Percentiles rank a stretch among this genome's conserved stretches.
Conservation (phyloP, 495 filamentous ascomycete species). For the Xeromyces bisporus region DNA sequence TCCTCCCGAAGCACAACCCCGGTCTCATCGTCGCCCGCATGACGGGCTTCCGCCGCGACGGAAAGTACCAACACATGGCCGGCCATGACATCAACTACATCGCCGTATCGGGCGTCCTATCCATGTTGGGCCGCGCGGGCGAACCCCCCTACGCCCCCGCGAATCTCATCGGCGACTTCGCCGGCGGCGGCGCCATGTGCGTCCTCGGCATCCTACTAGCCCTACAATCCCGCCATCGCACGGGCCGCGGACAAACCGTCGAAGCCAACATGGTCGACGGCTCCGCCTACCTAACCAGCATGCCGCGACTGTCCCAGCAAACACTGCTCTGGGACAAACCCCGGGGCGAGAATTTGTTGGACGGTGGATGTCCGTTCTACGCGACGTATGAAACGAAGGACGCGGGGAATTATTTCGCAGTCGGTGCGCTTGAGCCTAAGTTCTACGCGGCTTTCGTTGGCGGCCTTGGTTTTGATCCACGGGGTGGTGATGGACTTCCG, state of each 20-base stretch:
- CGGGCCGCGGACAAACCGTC: slow-evolving; percentile 67
- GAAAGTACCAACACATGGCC: slow-evolving; percentile 71
- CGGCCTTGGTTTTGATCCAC: slow-evolving; percentile 40
- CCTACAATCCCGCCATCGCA: slow-evolving; percentile 22
- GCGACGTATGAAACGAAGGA: slow-evolving; percentile 75
- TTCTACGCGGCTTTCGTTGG: slow-evolving; percentile 57
- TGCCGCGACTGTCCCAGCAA: slow-evolving; percentile 47
- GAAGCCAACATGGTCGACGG: slow-evolving; percentile 97
- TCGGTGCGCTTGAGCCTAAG: slow-evolving; percentile 74
- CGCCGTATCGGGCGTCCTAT: slow-evolving; percentile 65
- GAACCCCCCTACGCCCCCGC: slow-evolving; percentile 60
- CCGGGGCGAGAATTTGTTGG: slow-evolving; percentile 62
- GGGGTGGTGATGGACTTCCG: slow-evolving; percentile 38
- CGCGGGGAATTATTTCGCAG: slow-evolving; percentile 64
- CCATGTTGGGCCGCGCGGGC: slow-evolving; percentile 50
- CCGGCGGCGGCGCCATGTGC: slow-evolving; percentile 68
- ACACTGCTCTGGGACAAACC: slow-evolving; percentile 38
- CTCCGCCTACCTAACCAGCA: slow-evolving; percentile 55
- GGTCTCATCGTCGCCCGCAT: slow-evolving; percentile 66
- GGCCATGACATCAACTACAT: slow-evolving; percentile 99
- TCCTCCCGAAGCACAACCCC: slow-evolving; percentile 51
- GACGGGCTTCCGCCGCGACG: slow-evolving; percentile 78
- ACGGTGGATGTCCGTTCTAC: slow-evolving; percentile 77
- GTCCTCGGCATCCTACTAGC: slow-evolving; percentile 40
- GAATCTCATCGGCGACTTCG: slow-evolving; percentile 83